These are phyloP conservation scores for Kodamaea kaohsiungensis DNA, from an alignment of 805 yeast genomes.

Conservation along the genomic window DNA sequence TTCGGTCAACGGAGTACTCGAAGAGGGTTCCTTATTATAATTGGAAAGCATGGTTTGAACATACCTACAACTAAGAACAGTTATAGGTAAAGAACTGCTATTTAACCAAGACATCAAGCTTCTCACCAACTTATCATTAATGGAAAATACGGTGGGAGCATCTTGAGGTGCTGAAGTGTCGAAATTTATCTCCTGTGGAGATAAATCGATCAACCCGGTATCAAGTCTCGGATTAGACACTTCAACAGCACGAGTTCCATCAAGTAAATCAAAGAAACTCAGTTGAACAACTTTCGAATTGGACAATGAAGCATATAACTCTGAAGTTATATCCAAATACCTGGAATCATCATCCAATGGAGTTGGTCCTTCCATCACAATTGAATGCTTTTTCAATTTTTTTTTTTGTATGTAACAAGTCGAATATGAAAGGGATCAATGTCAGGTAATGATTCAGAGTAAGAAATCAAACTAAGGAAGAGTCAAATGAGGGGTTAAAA, in stretches of 20 bases:
- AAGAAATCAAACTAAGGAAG: background rate
- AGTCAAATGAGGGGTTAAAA: background rate
- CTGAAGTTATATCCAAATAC: constrained; percentile 56
- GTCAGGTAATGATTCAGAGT: too few relatives aligned
- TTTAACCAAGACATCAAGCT: constrained; percentile 71
- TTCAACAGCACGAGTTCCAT: constrained; percentile 89
- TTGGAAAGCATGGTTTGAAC: constrained; percentile 58
- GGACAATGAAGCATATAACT: constrained; percentile 43
- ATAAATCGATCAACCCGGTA: constrained; percentile 62
- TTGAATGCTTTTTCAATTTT: background rate
- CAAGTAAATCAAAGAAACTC: constrained; percentile 63
- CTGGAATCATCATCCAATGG: constrained; percentile 8
- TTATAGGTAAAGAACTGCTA: constrained; percentile 73
- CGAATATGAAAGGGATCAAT: background rate
- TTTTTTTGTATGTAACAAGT: background rate
- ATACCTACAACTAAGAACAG: constrained; percentile 73
- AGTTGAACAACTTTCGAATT: constrained; percentile 55
- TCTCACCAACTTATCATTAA: constrained; percentile 55
- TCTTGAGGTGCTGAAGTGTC: constrained; percentile 33
- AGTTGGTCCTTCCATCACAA: background rate
- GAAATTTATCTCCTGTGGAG: constrained; percentile 46
- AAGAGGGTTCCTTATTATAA: constrained; percentile 20
- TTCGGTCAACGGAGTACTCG: constrained; percentile 1
- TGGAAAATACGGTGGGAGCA: constrained; percentile 45
- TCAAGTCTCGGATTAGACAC: constrained; percentile 71